These are phyloP conservation scores for Debaryomyces tyrocola DNA, from an alignment of 805 yeast genomes.

Conservation along the genomic window DNA sequence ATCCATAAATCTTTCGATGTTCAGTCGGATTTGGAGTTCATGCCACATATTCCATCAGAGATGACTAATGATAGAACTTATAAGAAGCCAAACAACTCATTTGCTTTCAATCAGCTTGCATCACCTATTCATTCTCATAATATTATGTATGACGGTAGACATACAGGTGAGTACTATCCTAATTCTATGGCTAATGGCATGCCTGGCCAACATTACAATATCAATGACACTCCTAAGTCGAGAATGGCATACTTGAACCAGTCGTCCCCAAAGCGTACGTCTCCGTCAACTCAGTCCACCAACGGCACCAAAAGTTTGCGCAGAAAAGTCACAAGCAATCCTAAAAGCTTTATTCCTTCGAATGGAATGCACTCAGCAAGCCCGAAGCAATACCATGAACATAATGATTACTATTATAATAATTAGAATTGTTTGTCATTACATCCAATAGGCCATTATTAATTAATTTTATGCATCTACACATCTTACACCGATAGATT, in stretches of 20 bases:
- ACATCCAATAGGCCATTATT: too few species aligned
- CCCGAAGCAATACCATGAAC: background rate
- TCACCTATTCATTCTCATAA: conserved; percentile 1
- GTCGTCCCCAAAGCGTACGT: conserved; percentile 13
- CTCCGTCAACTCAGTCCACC: background rate
- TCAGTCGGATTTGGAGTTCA: conserved; percentile 70
- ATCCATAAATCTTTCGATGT: conserved; percentile 67
- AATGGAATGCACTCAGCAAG: background rate
- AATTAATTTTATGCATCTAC: too few species aligned
- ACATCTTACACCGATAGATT: too few species aligned
- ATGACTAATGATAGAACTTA: background rate
- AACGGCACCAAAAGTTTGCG: background rate
- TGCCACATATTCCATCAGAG: conserved; percentile 23
- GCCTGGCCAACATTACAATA: background rate
- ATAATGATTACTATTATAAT: background rate
- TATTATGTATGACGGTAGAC: background rate
- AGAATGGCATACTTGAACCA: conserved; percentile 15
- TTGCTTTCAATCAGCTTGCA: background rate
- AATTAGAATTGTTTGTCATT: background rate
- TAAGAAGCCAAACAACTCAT: background rate
- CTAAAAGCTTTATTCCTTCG: background rate
- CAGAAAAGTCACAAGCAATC: background rate
- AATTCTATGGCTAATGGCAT: background rate
- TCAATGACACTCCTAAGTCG: conserved; percentile 9
- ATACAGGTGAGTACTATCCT: background rate